Evolutionary conservation across 1,284 basidiomycete species (phyloP).

Genomic region (Vanrija pseudolonga): DNA sequence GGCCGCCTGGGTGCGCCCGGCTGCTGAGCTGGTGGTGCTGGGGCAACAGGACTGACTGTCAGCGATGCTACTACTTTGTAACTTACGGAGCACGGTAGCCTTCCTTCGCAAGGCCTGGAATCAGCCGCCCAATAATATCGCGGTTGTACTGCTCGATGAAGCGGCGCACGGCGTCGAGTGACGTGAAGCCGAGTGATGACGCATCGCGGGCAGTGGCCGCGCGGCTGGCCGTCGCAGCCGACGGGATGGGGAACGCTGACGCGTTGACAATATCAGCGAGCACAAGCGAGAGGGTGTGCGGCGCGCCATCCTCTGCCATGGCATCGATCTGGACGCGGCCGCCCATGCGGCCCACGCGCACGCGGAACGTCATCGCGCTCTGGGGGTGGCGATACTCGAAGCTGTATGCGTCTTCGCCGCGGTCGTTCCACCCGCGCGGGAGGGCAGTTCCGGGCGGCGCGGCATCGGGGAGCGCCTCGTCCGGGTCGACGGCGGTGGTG

Average conservation of each 20-base stretch:
- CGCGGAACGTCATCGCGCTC: conserved; percentile 46
- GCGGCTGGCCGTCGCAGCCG: conserved; percentile 24
- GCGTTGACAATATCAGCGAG: conserved; percentile 43
- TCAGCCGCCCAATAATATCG: conserved; percentile 46
- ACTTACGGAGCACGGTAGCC: conserved; percentile 46
- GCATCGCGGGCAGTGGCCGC: neutral
- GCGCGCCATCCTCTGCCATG: conserved; percentile 52
- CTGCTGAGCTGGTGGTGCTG: no score
- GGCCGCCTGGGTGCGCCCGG: neutral
- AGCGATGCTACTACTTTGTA: no score
- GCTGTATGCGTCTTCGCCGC: conserved; percentile 42
- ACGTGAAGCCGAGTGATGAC: conserved; percentile 31
- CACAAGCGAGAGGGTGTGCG: conserved; percentile 46
- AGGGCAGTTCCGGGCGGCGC: neutral
- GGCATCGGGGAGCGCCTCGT: conserved; percentile 11
- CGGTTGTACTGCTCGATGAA: conserved; percentile 48
- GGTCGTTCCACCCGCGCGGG: conserved; percentile 33
- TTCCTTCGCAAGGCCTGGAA: conserved; percentile 48
- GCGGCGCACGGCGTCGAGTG: conserved; percentile 39
- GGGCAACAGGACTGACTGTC: no score
- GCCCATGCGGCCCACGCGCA: conserved; percentile 50
- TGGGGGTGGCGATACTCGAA: conserved; percentile 51
- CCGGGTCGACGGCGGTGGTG: conserved; percentile 41
- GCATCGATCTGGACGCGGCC: conserved; percentile 48
- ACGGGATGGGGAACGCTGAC: conserved; percentile 41